A percentile compares a stretch with the other conserved stretches of the same genome.
Conservation (phyloP, 305 asterid species). For the Plantago lanceolata region DNA sequence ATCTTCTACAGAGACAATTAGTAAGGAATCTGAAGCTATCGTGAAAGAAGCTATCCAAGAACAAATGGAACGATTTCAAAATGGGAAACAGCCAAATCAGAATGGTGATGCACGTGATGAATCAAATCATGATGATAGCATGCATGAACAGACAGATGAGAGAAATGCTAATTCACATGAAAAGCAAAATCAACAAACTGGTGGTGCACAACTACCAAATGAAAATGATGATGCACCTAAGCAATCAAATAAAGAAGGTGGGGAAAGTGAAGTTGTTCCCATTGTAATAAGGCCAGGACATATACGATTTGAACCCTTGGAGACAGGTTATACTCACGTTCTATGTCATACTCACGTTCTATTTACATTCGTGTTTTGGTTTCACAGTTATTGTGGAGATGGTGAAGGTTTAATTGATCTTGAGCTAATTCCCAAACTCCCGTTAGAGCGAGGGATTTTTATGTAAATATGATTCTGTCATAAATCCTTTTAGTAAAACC, state of each 20-base stretch:
- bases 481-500: not conserved
- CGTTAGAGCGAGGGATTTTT: conserved; percentile 11
- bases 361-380: conserved; percentile 2
- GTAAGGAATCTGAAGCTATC: conserved; percentile 8
- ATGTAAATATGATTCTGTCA: conserved; percentile 2
- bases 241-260: conserved; percentile 38
- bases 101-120: conserved; percentile 33
- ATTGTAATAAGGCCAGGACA: conserved; percentile 82
- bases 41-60: conserved; percentile 17
- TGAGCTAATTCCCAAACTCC: not conserved
- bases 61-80: conserved; percentile 25
- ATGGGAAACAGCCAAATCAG: conserved; percentile 32
- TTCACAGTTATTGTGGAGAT: not conserved
- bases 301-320: conserved; percentile 83
- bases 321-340: conserved; percentile 48
- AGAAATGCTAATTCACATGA: conserved; percentile 31
- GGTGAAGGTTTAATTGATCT: conserved; percentile 16
- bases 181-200: conserved; percentile 33
- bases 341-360: conserved; percentile 34
- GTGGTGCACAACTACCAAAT: conserved; percentile 33
- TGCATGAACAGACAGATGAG: conserved; percentile 35
- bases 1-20: not conserved
- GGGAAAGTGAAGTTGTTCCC: conserved; percentile 67
- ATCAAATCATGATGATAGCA: conserved; percentile 34
- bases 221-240: conserved; percentile 34